Base-by-base conservation (phyloP, 441 rosid genomes). In the Adansonia madagascariensis region DNA sequence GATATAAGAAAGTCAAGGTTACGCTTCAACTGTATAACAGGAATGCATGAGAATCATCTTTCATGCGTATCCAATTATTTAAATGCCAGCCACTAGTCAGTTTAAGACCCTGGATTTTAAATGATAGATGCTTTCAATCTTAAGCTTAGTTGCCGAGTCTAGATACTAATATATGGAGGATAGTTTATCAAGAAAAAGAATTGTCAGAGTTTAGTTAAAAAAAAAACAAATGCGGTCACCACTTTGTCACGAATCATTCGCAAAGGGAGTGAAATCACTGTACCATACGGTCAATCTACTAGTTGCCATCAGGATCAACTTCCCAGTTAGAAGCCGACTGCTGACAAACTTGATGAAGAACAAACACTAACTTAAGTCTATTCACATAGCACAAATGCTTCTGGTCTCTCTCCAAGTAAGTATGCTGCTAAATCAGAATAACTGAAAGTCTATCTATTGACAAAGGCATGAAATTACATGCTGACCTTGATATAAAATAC, bases 291-390 rank as follows among this genome's bases (percentile, higher is more conserved):
- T 65, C 41, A 35, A 35, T 35, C 41, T 35, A 35, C 41, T 35
- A 35, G 41, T 35, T 35, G 41, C 41, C 41, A 35, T 65, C 24
- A 65, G 0, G 18, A 39, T 65, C 10, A 64, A n/a, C 18, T 35
- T 64, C 41, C 69, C 69, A 64, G 46, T 64, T 14, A 64, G 43
- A 63, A 35, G 20, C 68, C n/a, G 75, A 52, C 27, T 11, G 10
- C 57, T 47, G 56, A 22, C 4, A 9, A 3, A 27, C 22, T 18
- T 50, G 59, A 70, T 27, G n/a, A 41, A 18, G 31, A 64, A 15
- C 15, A 44, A 20, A 67, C 31, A 27, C 22, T 52, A 4, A 55
- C 41, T 3, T 9, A 27, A 22, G 17, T 61, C 17, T 27, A 12
- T 2, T 27, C 0, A 7, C 66, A 61, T 3, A 56, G 65, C n/a